Percentiles rank a stretch among this genome's conserved stretches.
Evolutionary conservation across 1,284 basidiomycete genomes (phyloP).

Genomic region (Agaricales sp.): DNA sequence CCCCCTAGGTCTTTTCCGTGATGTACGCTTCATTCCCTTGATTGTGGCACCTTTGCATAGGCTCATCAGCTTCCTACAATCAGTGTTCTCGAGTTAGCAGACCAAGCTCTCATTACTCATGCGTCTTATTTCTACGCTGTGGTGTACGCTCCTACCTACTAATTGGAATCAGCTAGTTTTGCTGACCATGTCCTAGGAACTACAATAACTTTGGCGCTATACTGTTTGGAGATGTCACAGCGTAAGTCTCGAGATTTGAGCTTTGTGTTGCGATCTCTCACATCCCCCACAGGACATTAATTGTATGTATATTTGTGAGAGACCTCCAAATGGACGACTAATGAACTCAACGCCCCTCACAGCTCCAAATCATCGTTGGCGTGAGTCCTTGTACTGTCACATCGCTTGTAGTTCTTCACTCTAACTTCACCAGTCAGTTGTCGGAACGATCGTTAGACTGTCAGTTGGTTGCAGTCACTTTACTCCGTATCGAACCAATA

Average conservation of each 20-base stretch:
- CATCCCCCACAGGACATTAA: background rate
- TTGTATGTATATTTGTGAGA: too few relatives aligned
- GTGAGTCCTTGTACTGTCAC: background rate
- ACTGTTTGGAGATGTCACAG: background rate
- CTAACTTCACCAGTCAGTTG: background rate
- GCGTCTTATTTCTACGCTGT: background rate
- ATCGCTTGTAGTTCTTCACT: background rate
- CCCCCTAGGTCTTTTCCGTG: too few relatives aligned
- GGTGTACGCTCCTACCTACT: background rate
- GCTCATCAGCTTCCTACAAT: background rate
- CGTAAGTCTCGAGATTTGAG: background rate
- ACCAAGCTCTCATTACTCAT: background rate
- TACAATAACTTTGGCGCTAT: background rate
- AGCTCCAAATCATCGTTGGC: background rate
- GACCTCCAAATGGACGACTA: too few relatives aligned
- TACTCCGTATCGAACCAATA: too few relatives aligned
- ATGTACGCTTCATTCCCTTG: too few relatives aligned
- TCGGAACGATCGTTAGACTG: background rate
- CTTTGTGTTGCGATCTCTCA: background rate
- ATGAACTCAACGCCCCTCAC: too few relatives aligned
- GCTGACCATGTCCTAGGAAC: background rate
- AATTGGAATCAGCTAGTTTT: background rate
- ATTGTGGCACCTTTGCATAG: too few relatives aligned
- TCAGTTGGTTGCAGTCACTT: too few relatives aligned
- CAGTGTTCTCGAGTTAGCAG: background rate